Evolutionary conservation across 345 rosid species (phyloP).

Genomic region (Trapa bicornis): DNA sequence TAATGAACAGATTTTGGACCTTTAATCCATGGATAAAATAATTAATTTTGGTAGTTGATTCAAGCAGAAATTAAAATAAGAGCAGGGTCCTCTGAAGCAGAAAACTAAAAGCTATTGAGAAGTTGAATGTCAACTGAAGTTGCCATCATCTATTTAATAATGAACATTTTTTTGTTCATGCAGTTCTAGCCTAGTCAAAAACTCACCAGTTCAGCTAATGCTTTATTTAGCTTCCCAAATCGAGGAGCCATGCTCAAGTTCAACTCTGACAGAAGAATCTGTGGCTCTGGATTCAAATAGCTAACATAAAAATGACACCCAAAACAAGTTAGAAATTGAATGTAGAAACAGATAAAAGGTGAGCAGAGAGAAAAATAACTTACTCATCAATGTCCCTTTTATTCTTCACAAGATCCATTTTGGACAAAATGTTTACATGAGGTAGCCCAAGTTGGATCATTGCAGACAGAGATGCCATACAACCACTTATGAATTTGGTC

Average conservation of each 20-base stretch:
- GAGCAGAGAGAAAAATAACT: conserved; percentile 8
- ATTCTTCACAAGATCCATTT: conserved; percentile 80
- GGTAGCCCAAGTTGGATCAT: conserved; percentile 93
- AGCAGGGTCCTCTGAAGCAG: not conserved
- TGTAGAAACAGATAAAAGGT: not conserved
- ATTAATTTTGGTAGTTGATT: not conserved
- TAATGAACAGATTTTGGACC: no score
- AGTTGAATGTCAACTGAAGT: not conserved
- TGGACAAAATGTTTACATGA: conserved; percentile 76
- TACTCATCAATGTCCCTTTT: conserved; percentile 63
- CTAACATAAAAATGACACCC: conserved; percentile 19
- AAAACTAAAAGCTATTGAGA: not conserved
- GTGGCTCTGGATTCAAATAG: conserved; percentile 73
- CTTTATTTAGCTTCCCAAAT: conserved; percentile 69
- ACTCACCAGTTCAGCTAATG: conserved; percentile 63
- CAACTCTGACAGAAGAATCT: conserved; percentile 52
- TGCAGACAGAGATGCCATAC: conserved; percentile 93
- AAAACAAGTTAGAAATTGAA: not conserved
- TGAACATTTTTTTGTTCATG: not conserved
- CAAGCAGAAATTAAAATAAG: not conserved
- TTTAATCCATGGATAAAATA: no score
- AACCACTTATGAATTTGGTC: conserved; percentile 87
- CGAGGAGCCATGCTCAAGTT: conserved; percentile 75
- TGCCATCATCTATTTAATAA: not conserved
- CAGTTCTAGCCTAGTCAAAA: not conserved